phyloP scores from a whole-genome alignment of 352 stramenopile species.

The Phytophthora hibernalis region DNA sequence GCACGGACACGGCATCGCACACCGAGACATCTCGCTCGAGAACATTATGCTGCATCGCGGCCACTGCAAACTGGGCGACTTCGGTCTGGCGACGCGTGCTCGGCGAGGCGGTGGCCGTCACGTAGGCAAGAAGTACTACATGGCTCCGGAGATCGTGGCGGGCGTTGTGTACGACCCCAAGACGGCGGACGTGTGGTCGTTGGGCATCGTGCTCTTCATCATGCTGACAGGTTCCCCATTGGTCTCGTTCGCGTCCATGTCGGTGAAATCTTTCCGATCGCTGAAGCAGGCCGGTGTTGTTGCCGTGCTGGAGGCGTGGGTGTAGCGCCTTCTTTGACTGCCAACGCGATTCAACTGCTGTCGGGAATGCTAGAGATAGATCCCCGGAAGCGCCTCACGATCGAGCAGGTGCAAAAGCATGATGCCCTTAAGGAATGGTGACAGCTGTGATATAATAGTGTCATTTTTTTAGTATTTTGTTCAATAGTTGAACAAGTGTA shows the following conservation, averaged over 20 bases:
- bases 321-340: constrained; percentile 3
- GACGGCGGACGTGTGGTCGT: constrained; percentile 26
- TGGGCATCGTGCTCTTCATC: constrained; percentile 23
- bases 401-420: constrained; percentile 31
- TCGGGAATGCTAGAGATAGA: constrained; percentile 40
- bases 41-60: constrained; percentile 50
- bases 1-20: constrained; percentile 40
- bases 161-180: constrained; percentile 47
- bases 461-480: too few species aligned
- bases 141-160: constrained; percentile 56
- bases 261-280: not conserved
- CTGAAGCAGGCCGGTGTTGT: constrained; percentile 9
- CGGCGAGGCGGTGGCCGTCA: constrained; percentile 14
- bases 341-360: constrained; percentile 20
- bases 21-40: constrained; percentile 54
- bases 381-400: constrained; percentile 30
- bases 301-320: constrained; percentile 16
- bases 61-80: constrained; percentile 56
- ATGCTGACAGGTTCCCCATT: constrained; percentile 7
- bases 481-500: too few species aligned
- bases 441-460: too few species aligned
- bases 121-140: constrained; percentile 66
- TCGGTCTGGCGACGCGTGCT: constrained; percentile 46
- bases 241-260: not conserved
- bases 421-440: constrained; percentile 23